These are phyloP conservation scores for Penicillium hordei DNA, from an alignment of 2,329 filamentous ascomycete species.

Conservation along the genomic window DNA sequence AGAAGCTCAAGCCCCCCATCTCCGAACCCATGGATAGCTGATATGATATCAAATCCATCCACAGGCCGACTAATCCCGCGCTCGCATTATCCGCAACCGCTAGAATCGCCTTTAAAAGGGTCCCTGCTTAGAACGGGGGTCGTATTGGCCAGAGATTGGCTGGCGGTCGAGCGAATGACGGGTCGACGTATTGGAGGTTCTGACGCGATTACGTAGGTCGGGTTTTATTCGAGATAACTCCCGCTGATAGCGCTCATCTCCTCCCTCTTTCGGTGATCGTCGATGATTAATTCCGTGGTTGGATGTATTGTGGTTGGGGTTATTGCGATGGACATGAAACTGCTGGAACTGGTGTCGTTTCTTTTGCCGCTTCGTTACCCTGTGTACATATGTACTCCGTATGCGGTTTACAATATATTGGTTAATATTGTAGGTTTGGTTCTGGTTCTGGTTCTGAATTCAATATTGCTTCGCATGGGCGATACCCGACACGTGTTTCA, in stretches of 20 bases:
- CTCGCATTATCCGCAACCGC: background rate
- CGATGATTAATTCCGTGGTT: background rate
- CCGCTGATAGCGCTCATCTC: background rate
- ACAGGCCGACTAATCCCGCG: background rate
- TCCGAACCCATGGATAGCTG: background rate
- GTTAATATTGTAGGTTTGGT: background rate
- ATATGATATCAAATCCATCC: background rate
- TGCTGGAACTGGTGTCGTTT: background rate
- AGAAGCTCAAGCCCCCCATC: background rate
- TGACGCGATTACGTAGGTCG: conserved; percentile 7
- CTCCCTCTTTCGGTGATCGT: background rate
- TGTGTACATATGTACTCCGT: background rate
- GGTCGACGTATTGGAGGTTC: background rate
- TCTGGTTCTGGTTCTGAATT: background rate
- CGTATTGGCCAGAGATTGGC: background rate
- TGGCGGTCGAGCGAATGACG: background rate
- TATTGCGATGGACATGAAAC: conserved; percentile 7
- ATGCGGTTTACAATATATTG: background rate
- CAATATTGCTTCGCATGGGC: background rate
- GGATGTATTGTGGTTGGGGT: background rate
- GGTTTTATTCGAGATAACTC: background rate
- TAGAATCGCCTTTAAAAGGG: background rate
- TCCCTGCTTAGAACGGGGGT: background rate
- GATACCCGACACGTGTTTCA: conserved; percentile 5
- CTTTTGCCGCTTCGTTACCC: background rate